Evolutionary conservation across 2,329 filamentous ascomycete genomes (phyloP), one percentile per base, ranked within the genome.

Genomic region (Fusarium sarcochroum): DNA sequence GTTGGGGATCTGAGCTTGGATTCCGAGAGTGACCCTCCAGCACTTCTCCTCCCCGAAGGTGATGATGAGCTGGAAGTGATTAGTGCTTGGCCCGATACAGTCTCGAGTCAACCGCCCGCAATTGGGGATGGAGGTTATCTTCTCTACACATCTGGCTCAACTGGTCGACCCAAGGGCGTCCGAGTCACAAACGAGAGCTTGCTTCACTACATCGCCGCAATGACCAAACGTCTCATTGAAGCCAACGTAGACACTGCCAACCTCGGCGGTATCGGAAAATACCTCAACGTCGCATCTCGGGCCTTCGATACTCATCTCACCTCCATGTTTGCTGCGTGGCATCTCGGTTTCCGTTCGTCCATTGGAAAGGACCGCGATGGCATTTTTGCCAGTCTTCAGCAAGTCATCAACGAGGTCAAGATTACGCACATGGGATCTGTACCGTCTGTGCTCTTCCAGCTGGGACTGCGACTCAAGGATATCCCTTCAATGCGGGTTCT

Each of bases 301-400:
- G 63, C 64, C 2, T 67, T 68, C 2, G 64, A 67, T 6, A 58
- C 64, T 6, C 64, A 67, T 9, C 9, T 67, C 1, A 67, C 64
- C 9, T 62, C 63, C 8, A 57, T 67, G 5, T 60, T 54, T 37
- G 50, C 41, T 15, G 37, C 64, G 1, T 67, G 64, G 64, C 15
- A 64, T 13, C 44, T 67, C 2, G 64, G 64, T 1, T 20, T 58
- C 6, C 20, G 63, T 0, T 47, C 53, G 0, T 47, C 58, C 1
- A 67, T 68, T 1, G 63, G 64, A 6, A 53, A 30, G 3, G 64
- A 67, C 14, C 64, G 64, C 2, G 53, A 42, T 0, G n/a, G 58
- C 0, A 67, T 67, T 47, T 30, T 67, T 9, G 47, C 20, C 0
- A 68, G 46, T 10, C 11, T 67, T 1, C 47, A 42, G 6, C 46